Base-by-base conservation (phyloP, 768 basidiomycete species). In the Tephrocybe sp. region DNA sequence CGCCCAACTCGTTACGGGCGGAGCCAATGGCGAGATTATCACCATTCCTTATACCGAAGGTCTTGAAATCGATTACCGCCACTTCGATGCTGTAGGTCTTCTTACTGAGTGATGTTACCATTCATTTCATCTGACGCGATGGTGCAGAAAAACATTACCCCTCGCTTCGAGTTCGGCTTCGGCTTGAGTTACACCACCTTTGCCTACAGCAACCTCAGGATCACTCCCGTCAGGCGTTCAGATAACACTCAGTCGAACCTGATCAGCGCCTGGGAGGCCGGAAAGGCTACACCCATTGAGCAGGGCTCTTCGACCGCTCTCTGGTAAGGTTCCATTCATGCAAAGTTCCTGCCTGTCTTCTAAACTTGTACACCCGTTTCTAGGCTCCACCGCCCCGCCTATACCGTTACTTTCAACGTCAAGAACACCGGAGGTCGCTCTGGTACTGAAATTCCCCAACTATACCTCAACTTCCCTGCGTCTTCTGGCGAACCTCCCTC, bases 121-220 rank as follows among this genome's bases (percentile, higher is more conserved):
- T n/a, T 46, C 11, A 19, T 15, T 40, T 25, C 7, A 18, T 27
- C 13, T 25, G 29, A 64, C 24, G 66, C 24, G n/a, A 45, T 18
- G 11, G 42, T 18, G 19, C 27, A 86, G 79, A 70, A 79, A 65
- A 78, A 84, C 53, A 89, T 91, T 54, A 75, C 74, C 0, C 91
- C 91, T 3, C 86, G 88, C 30, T 92, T 82, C 60, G 89, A 91
- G 61, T 97, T 97, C 63, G 94, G 94, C 4, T 94, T 84, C 62
- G 94, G 94, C 0, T 64, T 94, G 60, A 88, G 84, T 48, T 97
- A 97, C 70, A 87, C 94, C 31, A 77, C 68, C 2, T 97, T 94
- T 64, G 66, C 77, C 25, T 94, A 91, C 64, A 80, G 74, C 36
- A 69, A 76, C 25, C 69, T 94, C 10, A 55, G 71, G 2, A 66